These are phyloP conservation scores for Penicillium roqueforti DNA, from an alignment of 495 filamentous ascomycete genomes.

Conservation along the genomic window DNA sequence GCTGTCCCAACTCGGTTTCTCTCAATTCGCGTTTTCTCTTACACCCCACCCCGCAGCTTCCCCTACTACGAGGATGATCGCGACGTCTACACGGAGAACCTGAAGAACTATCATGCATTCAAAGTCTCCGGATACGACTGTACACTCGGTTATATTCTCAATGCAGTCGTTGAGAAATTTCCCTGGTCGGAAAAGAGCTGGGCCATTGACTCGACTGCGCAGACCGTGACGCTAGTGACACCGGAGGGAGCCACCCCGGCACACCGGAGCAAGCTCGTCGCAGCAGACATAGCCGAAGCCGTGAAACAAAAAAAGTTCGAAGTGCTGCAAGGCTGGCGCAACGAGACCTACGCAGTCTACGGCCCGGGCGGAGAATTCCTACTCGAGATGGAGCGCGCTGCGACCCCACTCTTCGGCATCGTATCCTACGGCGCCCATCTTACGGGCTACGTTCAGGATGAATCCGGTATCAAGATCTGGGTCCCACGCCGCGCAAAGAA, in stretches of 20 bases:
- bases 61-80: conserved; percentile 59
- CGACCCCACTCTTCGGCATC: conserved; percentile 76
- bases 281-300: conserved; percentile 57
- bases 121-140: conserved; percentile 47
- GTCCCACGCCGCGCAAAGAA: conserved; percentile 67
- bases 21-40: conserved; percentile 4
- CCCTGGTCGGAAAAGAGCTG: conserved; percentile 49
- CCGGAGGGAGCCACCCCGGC: conserved; percentile 39
- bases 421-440: conserved; percentile 89
- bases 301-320: conserved; percentile 60
- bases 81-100: conserved; percentile 42
- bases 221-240: conserved; percentile 46
- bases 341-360: conserved; percentile 84
- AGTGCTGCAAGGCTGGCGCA: conserved; percentile 76
- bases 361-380: conserved; percentile 58
- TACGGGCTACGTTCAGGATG: conserved; percentile 66
- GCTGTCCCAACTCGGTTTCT: conserved; percentile 17
- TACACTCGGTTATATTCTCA: conserved; percentile 59
- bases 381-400: conserved; percentile 75
- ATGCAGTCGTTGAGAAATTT: conserved; percentile 55
- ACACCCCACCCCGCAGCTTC: conserved; percentile 48
- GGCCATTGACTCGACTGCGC: conserved; percentile 44
- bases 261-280: conserved; percentile 58
- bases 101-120: conserved; percentile 53
- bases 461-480: conserved; percentile 71